phyloP scores from a whole-genome alignment of 495 filamentous ascomycete species.

The Tuber magnatum region DNA sequence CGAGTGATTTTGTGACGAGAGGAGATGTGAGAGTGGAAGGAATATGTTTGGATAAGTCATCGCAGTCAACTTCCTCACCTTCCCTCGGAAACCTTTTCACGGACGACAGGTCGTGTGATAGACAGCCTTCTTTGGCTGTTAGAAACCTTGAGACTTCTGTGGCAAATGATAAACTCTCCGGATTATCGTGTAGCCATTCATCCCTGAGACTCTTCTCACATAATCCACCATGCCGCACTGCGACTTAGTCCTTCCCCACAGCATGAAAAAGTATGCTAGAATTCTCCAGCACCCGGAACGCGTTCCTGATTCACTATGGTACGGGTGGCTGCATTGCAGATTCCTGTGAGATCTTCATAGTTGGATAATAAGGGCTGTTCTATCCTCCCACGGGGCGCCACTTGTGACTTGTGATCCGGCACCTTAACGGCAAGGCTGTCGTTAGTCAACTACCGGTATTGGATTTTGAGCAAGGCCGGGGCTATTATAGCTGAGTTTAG shows the following conservation, averaged over 20 bases:
- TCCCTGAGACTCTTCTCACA: not conserved
- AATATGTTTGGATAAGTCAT: not conserved
- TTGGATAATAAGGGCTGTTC: not conserved
- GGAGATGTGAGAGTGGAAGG: not conserved
- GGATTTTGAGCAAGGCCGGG: not conserved
- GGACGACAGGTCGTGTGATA: not conserved
- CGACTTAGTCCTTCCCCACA: not conserved
- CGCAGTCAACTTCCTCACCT: not conserved
- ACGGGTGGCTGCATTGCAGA: not conserved
- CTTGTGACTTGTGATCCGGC: not conserved
- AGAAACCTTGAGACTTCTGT: not conserved
- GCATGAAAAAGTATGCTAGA: not conserved
- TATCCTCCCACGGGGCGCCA: not conserved
- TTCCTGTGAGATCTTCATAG: not conserved
- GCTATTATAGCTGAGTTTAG: not conserved
- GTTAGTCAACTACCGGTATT: not conserved
- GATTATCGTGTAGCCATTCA: not conserved
- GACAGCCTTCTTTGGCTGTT: not conserved
- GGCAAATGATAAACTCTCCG: not conserved
- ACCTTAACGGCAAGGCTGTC: not conserved
- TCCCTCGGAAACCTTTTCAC: not conserved
- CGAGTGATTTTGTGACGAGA: not conserved
- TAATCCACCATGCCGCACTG: no score
- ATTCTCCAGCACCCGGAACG: not conserved
- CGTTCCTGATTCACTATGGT: not conserved